phyloP scores from a whole-genome alignment of 2,329 filamentous ascomycete species.

The Venturiaceae sp. region DNA sequence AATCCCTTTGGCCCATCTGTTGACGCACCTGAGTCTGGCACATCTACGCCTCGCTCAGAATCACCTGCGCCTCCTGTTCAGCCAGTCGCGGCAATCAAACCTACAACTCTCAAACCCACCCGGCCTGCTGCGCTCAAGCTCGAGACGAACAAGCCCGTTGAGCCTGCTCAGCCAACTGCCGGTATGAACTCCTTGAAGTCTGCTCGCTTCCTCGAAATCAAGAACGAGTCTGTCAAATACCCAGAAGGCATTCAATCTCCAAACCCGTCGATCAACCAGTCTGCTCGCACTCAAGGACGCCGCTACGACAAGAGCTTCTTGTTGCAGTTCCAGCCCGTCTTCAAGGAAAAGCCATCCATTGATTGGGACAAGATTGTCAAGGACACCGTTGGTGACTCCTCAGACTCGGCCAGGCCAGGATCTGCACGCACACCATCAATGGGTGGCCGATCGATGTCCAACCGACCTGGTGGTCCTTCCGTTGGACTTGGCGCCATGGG shows the following conservation, averaged over 20 bases:
- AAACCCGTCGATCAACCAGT: slow-evolving; percentile 82
- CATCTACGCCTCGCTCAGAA: slow-evolving; percentile 31
- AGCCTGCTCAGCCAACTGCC: slow-evolving; percentile 86
- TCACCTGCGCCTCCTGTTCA: slow-evolving; percentile 43
- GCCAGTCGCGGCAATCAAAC: slow-evolving; percentile 17
- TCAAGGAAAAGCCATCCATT: slow-evolving; percentile 89
- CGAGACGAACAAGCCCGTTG: slow-evolving; percentile 74
- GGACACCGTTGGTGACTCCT: slow-evolving; percentile 70
- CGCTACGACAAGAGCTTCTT: slow-evolving; percentile 95
- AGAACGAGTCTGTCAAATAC: slow-evolving; percentile 65
- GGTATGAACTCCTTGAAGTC: slow-evolving; percentile 90
- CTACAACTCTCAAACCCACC: slow-evolving; percentile 11
- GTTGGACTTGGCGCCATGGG: slow-evolving; percentile 50
- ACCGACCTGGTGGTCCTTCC: slow-evolving; percentile 15
- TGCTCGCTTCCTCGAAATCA: slow-evolving; percentile 74
- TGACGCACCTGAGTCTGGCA: slow-evolving; percentile 17
- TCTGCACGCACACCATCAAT: slow-evolving; percentile 46
- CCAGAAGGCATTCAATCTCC: slow-evolving; percentile 77
- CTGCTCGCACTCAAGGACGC: slow-evolving; percentile 72
- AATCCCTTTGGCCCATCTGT: slow-evolving; percentile 37
- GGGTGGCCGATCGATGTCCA: slow-evolving; percentile 38
- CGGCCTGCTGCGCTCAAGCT: slow-evolving; percentile 76
- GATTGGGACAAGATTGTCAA: slow-evolving; percentile 89
- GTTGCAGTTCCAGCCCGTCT: slow-evolving; percentile 91
- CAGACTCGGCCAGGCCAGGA: slow-evolving; percentile 54